A percentile compares a stretch with the other conserved stretches of the same genome.
Evolutionary conservation across 116 monocot genomes (phyloP).

Genomic region (Papilionanthe hybrid): DNA sequence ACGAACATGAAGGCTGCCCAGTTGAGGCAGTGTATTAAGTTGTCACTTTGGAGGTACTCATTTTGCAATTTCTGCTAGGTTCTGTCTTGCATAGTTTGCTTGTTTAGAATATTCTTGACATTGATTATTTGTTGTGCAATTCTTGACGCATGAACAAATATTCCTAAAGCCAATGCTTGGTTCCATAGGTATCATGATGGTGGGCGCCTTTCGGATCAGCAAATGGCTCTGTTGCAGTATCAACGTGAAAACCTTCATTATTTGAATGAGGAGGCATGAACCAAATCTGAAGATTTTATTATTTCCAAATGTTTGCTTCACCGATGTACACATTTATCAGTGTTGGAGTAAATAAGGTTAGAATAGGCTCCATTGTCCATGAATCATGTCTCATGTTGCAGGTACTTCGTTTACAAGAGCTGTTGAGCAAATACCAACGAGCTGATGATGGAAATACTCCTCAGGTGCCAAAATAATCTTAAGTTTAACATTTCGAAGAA

Average conservation of each 20-base stretch:
- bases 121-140: not conserved
- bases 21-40: not conserved
- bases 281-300: not conserved
- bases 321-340: not conserved
- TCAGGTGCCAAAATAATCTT: constrained; percentile 49
- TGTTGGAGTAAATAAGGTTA: not conserved
- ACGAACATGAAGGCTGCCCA: not conserved
- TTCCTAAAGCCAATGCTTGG: not conserved
- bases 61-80: not conserved
- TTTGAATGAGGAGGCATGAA: constrained; percentile 86
- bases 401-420: constrained; percentile 94
- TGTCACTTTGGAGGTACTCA: too few species aligned
- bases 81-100: not conserved
- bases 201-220: constrained; percentile 88
- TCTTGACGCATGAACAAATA: not conserved
- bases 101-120: not conserved
- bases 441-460: constrained; percentile 90
- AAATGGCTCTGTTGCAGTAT: constrained; percentile 96
- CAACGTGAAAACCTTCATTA: constrained; percentile 94
- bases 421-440: constrained; percentile 89
- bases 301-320: not conserved
- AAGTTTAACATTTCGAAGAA: not conserved
- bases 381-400: constrained; percentile 21
- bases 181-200: constrained; percentile 72
- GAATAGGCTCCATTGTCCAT: not conserved